phyloP scores from a whole-genome alignment of 2,329 filamentous ascomycete genomes.

The Stagonosporopsis rhizophila region DNA sequence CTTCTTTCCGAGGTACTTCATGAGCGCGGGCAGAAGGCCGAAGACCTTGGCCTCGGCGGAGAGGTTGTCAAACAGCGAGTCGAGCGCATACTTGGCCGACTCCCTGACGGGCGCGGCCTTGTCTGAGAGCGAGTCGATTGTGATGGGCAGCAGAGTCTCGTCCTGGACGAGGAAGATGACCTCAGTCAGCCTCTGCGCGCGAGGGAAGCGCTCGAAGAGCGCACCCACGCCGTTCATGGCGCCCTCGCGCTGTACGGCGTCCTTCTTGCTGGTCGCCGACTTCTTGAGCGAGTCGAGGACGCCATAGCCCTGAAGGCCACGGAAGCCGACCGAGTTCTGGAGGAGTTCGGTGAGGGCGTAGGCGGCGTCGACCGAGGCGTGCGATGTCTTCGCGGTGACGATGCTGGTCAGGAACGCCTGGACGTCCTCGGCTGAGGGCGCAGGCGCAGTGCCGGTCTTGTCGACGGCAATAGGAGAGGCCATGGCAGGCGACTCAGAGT shows the following conservation, averaged over 20 bases:
- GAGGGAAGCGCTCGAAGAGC: conserved; percentile 87
- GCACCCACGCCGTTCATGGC: conserved; percentile 95
- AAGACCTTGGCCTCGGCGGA: conserved; percentile 82
- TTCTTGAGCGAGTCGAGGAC: conserved; percentile 71
- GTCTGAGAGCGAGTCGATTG: conserved; percentile 86
- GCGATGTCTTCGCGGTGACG: conserved; percentile 60
- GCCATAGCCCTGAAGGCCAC: conserved; percentile 67
- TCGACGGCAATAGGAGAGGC: conserved; percentile 55
- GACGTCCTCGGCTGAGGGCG: conserved; percentile 57
- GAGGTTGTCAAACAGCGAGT: conserved; percentile 82
- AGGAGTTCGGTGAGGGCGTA: conserved; percentile 71
- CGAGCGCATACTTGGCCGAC: conserved; percentile 90
- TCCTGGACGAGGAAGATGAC: conserved; percentile 83
- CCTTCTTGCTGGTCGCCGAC: conserved; percentile 93
- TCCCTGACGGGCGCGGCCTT: conserved; percentile 90
- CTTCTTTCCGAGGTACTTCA: conserved; percentile 78
- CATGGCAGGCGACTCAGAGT: conserved; percentile 60
- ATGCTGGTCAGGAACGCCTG: conserved; percentile 52
- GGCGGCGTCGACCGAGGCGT: conserved; percentile 66
- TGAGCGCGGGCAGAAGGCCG: conserved; percentile 79
- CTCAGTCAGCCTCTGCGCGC: conserved; percentile 78
- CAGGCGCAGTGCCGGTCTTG: conserved; percentile 51
- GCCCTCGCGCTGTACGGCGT: conserved; percentile 81
- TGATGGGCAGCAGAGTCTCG: conserved; percentile 72
- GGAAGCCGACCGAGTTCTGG: conserved; percentile 69